Conservation (phyloP, 305 asterid species). For the Fraxinus ornus region DNA sequence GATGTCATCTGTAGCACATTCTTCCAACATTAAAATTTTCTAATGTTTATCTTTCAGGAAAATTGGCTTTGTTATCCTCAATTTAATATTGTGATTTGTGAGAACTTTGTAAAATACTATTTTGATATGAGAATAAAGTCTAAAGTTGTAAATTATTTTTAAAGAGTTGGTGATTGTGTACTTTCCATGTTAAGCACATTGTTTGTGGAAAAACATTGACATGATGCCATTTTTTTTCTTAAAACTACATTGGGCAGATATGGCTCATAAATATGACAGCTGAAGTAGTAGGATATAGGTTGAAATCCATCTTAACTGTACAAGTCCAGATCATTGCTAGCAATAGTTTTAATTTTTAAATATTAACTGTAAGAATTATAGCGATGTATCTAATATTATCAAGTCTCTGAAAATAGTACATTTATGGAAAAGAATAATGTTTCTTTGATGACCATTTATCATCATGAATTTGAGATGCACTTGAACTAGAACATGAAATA, state of each 20-base stretch:
- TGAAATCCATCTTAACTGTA: background rate
- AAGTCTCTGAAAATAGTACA: background rate
- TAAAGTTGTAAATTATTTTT: background rate
- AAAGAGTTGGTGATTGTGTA: background rate
- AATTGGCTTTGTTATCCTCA: background rate
- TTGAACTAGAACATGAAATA: background rate
- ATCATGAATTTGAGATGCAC: background rate
- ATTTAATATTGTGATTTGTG: background rate
- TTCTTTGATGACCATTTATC: background rate
- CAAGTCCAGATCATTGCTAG: background rate
- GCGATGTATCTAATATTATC: background rate
- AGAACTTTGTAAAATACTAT: background rate
- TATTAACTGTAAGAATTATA: background rate
- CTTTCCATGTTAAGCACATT: background rate
- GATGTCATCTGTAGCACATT: background rate
- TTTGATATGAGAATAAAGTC: background rate
- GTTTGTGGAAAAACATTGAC: background rate
- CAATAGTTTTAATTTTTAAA: background rate
- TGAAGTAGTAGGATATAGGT: background rate
- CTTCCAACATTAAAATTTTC: background rate
- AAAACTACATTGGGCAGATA: background rate
- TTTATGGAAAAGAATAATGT: constrained; percentile 1
- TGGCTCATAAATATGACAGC: background rate
- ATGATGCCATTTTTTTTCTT: background rate
- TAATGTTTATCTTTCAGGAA: background rate